These are phyloP conservation scores for Geum urbanum DNA, from an alignment of 306 rosid genomes.

Conservation along the genomic window DNA sequence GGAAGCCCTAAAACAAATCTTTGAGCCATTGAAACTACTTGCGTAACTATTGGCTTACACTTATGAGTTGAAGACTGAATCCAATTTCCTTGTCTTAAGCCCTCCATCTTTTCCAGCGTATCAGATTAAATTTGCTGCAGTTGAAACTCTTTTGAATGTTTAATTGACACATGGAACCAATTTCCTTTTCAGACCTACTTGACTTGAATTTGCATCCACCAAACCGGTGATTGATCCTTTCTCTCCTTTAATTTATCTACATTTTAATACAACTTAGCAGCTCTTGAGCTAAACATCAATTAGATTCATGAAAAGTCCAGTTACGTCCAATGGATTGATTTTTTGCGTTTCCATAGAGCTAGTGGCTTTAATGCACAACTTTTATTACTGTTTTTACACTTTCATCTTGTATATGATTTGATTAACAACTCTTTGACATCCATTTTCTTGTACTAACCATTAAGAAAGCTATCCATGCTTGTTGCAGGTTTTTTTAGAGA, in stretches of 20 bases:
- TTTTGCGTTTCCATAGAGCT: background rate
- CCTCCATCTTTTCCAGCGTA: too few relatives aligned
- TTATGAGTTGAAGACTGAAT: too few relatives aligned
- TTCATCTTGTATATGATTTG: constrained; percentile 10
- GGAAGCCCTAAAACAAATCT: background rate
- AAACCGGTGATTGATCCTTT: background rate
- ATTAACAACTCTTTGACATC: constrained; percentile 5
- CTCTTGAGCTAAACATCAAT: background rate
- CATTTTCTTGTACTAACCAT: constrained; percentile 9
- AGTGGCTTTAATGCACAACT: background rate
- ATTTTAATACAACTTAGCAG: background rate
- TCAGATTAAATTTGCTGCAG: too few relatives aligned
- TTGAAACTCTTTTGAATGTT: too few relatives aligned
- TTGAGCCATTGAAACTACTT: background rate
- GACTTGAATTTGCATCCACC: background rate
- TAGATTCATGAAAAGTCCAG: background rate
- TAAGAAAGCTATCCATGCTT: constrained; percentile 16
- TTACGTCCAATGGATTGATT: background rate
- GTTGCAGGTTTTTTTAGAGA: constrained; percentile 82
- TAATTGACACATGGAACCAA: background rate
- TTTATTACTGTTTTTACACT: constrained; percentile 17
- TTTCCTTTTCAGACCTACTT: background rate
- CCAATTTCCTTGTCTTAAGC: too few relatives aligned
- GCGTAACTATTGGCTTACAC: background rate
- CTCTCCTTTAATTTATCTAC: background rate